These are phyloP conservation scores for Cucumis hystrix DNA, from an alignment of 306 rosid species.

Conservation along the genomic window DNA sequence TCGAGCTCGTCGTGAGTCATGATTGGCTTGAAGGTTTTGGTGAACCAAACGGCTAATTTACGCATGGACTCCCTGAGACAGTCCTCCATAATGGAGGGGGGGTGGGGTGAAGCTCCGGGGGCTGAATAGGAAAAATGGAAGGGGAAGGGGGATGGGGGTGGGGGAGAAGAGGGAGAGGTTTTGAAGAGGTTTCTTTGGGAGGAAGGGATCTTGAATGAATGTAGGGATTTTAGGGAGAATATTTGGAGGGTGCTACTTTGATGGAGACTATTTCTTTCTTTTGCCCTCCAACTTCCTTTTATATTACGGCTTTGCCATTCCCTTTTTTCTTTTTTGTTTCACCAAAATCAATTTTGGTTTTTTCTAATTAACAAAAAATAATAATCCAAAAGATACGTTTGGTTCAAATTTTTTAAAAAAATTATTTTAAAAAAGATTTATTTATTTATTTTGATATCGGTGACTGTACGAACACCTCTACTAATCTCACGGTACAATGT, in stretches of 20 bases:
- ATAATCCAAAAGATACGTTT: too few species aligned
- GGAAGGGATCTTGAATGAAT: slow-evolving; percentile 1
- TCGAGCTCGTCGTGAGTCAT: slow-evolving; percentile 52
- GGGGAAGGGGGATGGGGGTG: background rate
- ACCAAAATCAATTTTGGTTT: too few species aligned
- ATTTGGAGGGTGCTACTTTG: slow-evolving; percentile 8
- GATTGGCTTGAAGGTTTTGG: slow-evolving; percentile 38
- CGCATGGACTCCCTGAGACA: slow-evolving; percentile 25
- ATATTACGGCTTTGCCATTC: background rate
- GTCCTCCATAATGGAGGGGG: slow-evolving; percentile 10
- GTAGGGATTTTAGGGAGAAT: slow-evolving; percentile 8
- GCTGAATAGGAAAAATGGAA: background rate
- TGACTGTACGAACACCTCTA: too few species aligned
- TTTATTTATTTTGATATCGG: too few species aligned
- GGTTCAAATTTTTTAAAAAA: too few species aligned
- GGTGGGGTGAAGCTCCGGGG: background rate
- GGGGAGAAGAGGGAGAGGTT: background rate
- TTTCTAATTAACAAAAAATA: too few species aligned
- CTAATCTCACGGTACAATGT: too few species aligned
- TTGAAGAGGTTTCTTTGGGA: background rate
- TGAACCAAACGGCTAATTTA: slow-evolving; percentile 39
- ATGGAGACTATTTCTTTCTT: background rate
- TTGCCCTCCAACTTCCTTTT: background rate
- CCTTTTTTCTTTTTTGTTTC: background rate
- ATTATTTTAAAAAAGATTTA: too few species aligned